Base-by-base conservation (phyloP, 1,284 basidiomycete genomes). In the Sanghuangporus weigelae region DNA sequence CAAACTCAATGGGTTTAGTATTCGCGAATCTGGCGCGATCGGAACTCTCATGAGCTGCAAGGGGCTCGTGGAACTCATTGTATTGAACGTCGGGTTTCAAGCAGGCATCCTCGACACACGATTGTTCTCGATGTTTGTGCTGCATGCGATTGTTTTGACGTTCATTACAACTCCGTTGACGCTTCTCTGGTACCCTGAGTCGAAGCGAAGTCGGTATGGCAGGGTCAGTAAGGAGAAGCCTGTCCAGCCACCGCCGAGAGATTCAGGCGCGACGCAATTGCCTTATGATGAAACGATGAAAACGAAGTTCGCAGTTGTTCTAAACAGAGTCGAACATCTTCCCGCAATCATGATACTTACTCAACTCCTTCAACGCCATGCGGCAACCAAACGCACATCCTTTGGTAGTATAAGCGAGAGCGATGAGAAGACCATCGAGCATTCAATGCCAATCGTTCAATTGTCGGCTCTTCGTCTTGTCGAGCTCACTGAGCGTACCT, bases 21-120 rank as follows among this genome's bases (percentile, higher is more conserved):
- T 80, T 76, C 82, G 95, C 59, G 95, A 96, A 74, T 82, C 89
- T 10, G 87, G 87, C 21, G 93, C 95, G 1, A 89, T 96, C 62
- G 95, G 95, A 6, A 85, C 90, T 59, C 77, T 98, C 63, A 96
- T 98, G 95, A 89, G 87, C 72, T 97, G 94, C 79, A 97, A 97
- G 77, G 94, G 94, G 86, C 80, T 93, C 14, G 91, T 93, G 14
- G 92, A 95, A 74, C 84, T 96, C 54, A 96, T 97, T 68, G 95
- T 96, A 10, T 85, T 97, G 71, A 97, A 98, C 72, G 89, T 97
- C 68, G 95, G 95, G 66, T 81, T 94, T 1, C 77, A 83, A 65
- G 95, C 94, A 1, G 80, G 81, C 1, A 91, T 97, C 67, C 83
- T 97, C 59, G 85, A 92, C 73, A 78, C 83, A 0, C 80, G 83